phyloP scores from a whole-genome alignment of 768 basidiomycete species.

The Roridomyces roridus region DNA sequence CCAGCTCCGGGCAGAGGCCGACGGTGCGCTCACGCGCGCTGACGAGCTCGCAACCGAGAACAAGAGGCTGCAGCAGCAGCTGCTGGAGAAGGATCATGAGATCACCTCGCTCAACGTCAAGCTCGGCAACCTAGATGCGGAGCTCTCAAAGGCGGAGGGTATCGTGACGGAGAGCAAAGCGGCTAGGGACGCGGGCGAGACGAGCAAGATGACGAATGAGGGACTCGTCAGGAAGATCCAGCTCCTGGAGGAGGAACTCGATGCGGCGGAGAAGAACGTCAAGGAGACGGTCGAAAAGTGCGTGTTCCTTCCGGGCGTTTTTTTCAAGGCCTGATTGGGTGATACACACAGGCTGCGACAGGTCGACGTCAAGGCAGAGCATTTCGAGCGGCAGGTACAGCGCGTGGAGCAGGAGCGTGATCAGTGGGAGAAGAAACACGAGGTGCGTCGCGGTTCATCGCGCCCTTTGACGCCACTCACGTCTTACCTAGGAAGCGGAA shows the following conservation, averaged over 20 bases:
- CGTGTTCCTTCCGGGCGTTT: conserved; percentile 42
- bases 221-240: conserved; percentile 82
- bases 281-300: conserved; percentile 98
- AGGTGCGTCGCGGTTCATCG: conserved; percentile 56
- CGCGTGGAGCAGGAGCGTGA: conserved; percentile 92
- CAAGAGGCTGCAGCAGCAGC: conserved; percentile 74
- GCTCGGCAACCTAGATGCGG: conserved; percentile 64
- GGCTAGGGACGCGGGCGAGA: conserved; percentile 70
- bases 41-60: conserved; percentile 86
- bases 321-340: conserved; percentile 13
- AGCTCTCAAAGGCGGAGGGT: conserved; percentile 74
- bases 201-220: conserved; percentile 74
- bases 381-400: conserved; percentile 91
- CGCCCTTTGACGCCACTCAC: not conserved
- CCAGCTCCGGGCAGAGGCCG: conserved; percentile 83
- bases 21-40: conserved; percentile 79
- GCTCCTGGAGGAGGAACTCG: conserved; percentile 94
- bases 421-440: conserved; percentile 92
- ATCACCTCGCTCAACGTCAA: conserved; percentile 81
- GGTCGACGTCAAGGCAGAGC: conserved; percentile 98
- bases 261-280: conserved; percentile 93
- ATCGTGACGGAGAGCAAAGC: conserved; percentile 71
- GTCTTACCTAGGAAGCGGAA: conserved; percentile 61
- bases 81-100: conserved; percentile 87
- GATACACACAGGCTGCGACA: conserved; percentile 75